A percentile compares a stretch with the other conserved stretches of the same genome.
These are phyloP conservation scores for Aurantiochytrium sp. DNA, from an alignment of 108 stramenopile genomes.

Conservation along the genomic window DNA sequence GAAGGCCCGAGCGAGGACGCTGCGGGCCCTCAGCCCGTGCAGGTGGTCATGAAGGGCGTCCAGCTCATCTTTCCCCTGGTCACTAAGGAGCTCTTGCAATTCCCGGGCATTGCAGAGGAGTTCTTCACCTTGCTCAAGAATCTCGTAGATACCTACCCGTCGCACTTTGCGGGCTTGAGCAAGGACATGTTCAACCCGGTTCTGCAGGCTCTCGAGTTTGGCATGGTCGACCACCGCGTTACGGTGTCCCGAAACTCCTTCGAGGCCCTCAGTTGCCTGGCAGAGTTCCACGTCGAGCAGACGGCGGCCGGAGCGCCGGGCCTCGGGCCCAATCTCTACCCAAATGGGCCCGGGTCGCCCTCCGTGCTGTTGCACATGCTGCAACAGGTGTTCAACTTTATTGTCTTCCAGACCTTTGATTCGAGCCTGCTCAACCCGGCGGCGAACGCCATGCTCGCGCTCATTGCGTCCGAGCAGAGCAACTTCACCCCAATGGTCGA, in stretches of 20 bases:
- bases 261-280: neutral
- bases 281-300: neutral
- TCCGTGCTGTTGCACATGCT: neutral
- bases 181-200: neutral
- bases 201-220: neutral
- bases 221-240: constrained; percentile 5
- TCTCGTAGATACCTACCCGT: neutral
- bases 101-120: constrained; percentile 3
- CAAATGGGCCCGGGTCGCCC: neutral
- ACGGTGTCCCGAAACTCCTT: neutral
- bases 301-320: neutral
- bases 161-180: neutral
- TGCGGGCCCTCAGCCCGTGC: neutral
- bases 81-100: neutral
- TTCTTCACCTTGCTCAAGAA: neutral
- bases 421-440: neutral
- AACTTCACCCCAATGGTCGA: neutral
- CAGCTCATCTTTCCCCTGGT: neutral
- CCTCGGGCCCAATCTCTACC: neutral
- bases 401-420: neutral
- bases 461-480: neutral
- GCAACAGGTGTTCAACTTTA: neutral
- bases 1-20: neutral
- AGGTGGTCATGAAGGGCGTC: neutral
- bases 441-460: neutral